Base-by-base conservation (phyloP, 2,329 filamentous ascomycete genomes). In the Epicoccum sorghinum region DNA sequence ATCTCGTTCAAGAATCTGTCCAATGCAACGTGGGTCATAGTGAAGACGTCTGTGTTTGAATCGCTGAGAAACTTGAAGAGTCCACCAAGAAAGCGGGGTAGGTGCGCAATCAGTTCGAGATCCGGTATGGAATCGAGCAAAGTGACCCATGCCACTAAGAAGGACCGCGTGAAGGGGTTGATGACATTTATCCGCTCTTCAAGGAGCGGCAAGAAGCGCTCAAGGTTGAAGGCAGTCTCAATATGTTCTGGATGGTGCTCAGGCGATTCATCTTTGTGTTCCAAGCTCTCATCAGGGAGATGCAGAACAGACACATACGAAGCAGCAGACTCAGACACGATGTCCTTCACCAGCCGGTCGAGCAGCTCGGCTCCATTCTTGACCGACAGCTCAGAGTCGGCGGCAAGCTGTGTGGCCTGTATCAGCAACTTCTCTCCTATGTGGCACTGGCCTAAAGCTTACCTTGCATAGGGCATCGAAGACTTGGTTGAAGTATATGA, bases 381-480 rank as follows among this genome's bases (percentile, higher is more conserved):
- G 54, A 99, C 96, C 0, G 93, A 98, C 4, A 97, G 80, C 73
- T 99, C 96, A 0, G 93, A 93, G 74, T 99, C 95, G 42, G 95
- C 95, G 13, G 93, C 93, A 65, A 99, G 85, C 93, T 96, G 67
- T 7, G 40, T 23, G 27, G 18, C 18, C 44, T 24, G 40, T 55
- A 60, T 72, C 54, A 74, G 69, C 52, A 42, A 29, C 37, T 18
- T 23, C 24, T 45, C 45, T 38, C 18, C 35, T 30, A 3, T 9
- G 7, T n/a, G 1, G 9, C 2, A 13, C 9, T 4, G 10, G 9
- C 10, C n/a, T 12, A 13, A 3, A 6, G n/a, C 58, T 38, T 59
- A 96, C 92, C 84, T 97, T 98, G 80, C 93, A 96, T 49, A 99
- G 80, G 22, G 95, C 92, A 78, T 99, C 95, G 71, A 99, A 99